Base-by-base conservation (phyloP, 306 rosid genomes). In the Medicago lupulina region DNA sequence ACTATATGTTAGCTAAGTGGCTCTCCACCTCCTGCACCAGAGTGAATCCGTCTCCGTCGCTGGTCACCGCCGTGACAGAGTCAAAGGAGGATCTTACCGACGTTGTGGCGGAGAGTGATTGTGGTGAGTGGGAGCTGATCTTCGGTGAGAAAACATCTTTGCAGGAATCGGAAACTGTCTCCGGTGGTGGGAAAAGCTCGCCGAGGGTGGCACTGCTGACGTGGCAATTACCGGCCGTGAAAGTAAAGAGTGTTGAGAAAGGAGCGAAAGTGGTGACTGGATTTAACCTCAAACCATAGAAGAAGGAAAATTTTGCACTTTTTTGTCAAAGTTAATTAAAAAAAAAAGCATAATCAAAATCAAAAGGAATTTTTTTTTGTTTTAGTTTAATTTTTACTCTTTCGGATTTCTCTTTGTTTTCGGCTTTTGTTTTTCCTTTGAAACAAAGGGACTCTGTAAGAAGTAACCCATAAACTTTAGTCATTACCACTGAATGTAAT, bases 1-100 rank as follows among this genome's bases (percentile, higher is more conserved):
- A 96, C 78, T 96, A 96, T 81, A 91, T 90, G 90, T 73, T 83
- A 7, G 97, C 98, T 43, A 96, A 96, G 77, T 96, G 99, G 99
- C 90, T 92, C 73, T 95, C 99, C 43, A 12, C 90, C 13, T 38
- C 96, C 4, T 82, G 86, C 18, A 78, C 85, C 39, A 83, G 92
- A 75, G 80, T 58, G 28, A 64, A 62, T 34, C 77, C 75, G 65
- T 80, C 79, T 34, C 77, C 75, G 65, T 80, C 78, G 9, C 70
- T 75, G 19, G 34, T 75, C 16, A 46, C 84, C 21, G 18, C 72
- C 36, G 58, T 76, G 4, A 47, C 62, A 8, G 39, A 4, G 28
- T 34, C 44, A 15, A 7, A 70, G 50, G 76, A 68, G 25, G 49
- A 67, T 7, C 59, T 55, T 59, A 62, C 18, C 39, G 67, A n/a